Conservation (phyloP, 208 protist species). For the Angomonas deanei region DNA sequence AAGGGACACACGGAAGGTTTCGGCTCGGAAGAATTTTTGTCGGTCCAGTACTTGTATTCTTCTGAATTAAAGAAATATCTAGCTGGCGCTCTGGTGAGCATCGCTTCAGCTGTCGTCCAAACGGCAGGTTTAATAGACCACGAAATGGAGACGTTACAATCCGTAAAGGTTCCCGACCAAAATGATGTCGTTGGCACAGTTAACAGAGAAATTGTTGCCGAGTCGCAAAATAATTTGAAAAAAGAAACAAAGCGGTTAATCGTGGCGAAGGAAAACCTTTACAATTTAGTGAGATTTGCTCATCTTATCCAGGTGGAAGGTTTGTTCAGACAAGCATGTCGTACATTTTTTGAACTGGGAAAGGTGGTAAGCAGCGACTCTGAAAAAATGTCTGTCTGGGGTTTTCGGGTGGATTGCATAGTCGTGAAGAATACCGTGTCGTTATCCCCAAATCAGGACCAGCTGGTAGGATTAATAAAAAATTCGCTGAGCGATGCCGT, state of each 20-base stretch:
- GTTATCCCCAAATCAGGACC: constrained; percentile 42
- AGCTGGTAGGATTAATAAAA: constrained; percentile 24
- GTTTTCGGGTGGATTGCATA: constrained; percentile 71
- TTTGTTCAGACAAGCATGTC: constrained; percentile 58
- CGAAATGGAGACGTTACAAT: constrained; percentile 33
- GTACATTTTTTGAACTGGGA: constrained; percentile 50
- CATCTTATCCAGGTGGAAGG: constrained; percentile 77
- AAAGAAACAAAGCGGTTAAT: constrained; percentile 72
- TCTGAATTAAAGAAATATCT: constrained; percentile 47
- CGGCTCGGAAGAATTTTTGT: constrained; percentile 24
- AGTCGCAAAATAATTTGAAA: constrained; percentile 49
- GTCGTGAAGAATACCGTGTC: constrained; percentile 30
- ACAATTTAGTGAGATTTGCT: constrained; percentile 62
- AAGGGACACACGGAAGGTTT: neutral
- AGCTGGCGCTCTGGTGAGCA: constrained; percentile 44
- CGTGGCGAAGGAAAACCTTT: constrained; percentile 78
- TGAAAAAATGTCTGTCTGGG: constrained; percentile 35
- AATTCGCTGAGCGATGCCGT: constrained; percentile 33
- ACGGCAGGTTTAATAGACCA: constrained; percentile 44
- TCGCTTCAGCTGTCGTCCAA: constrained; percentile 32
- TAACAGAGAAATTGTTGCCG: constrained; percentile 76
- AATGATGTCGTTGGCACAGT: constrained; percentile 55
- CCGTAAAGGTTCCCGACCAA: constrained; percentile 28
- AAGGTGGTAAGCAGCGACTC: constrained; percentile 30
- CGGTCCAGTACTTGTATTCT: constrained; percentile 16